Base-by-base conservation (phyloP, 179 eudicot genomes). In the Spinacia oleracea region DNA sequence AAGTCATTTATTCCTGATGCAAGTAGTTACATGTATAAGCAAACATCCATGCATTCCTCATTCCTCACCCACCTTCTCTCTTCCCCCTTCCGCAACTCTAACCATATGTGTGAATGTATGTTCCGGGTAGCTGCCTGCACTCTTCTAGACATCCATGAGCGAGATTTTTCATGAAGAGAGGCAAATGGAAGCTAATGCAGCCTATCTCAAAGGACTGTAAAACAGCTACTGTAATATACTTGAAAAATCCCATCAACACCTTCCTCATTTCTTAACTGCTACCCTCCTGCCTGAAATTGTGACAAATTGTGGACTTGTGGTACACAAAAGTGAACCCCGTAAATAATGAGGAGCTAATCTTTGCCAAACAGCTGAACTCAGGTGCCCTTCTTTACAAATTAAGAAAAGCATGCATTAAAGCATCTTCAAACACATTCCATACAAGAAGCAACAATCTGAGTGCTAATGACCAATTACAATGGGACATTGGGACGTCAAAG, bases 11-110 rank as follows among this genome's bases (percentile, higher is more conserved):
- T 66, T 79, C 58, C 77, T 80, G 79, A 83, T 81, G 85, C 78
- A 74, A 65, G 51, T 84, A 76, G 56, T 74, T 66, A 34, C 74
- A 56, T 83, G 78, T 38, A 66, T 48, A 56, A 69, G 48, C 79
- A 72, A 72, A 21, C 73, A 78, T 76, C 51, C 81, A 85, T 77
- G 77, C 83, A 50, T 77, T 75, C 67, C 74, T 65, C 83, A 80
- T 86, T 86, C 46, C 58, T 76, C 76, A 86, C 82, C 87, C 76
- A 84, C 85, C 60, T 81, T 29, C 77, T 73, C 53, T 46, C 84
- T 43, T 60, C 78, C 75, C 25, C 73, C 42, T 65, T 72, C 67
- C 14, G 42, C 42, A 43, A 27, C 79, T 80, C 69, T 35, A 70
- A 63, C 71, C 78, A 72, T 35, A 59, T 59, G 73, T 78, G 55